Evolutionary conservation across 129 eudicot genomes (phyloP), one percentile per base, ranked within the genome.

Genomic region (Artemisia annua): DNA sequence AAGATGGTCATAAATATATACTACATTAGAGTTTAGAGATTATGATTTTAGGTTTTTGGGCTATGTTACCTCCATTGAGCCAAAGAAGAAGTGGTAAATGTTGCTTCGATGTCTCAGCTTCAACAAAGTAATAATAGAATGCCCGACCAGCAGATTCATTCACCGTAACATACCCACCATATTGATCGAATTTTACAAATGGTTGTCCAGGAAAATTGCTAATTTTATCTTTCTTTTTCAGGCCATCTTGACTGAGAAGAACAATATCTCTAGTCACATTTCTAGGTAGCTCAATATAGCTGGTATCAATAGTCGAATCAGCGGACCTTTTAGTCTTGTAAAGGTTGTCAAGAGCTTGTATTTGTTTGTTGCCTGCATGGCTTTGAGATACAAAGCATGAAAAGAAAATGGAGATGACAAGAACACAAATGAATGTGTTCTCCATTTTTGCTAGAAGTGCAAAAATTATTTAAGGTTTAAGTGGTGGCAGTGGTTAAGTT

Each of bases 51-150:
- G 30, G 4, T 26, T 53, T 32, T 14, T 13, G 43, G 26, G 43
- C 4, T 43, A 19, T 43, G 1, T 20, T 20, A 20, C 22, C 97
- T 86, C 97, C 97, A 75, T 91, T 91, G 44, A 91, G 97, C 97
- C 97, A 91, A 54, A 91, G 96, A 56, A 91, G 92, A 51, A 91
- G 92, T 67, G 97, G 97, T 57, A 83, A 69, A 17, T 79, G 28
- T 49, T 84, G 18, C 12, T 73, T 67, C 48, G 60, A 62, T 11
- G 63, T 32, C 10, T 75, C 76, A 12, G 96, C 95, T 79, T 86
- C 97, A 18, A 53, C 88, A 17, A 91, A 26, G 30, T 26, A 26
- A 26, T 26, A 26, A 3, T 26, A 26, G 4, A 26, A 26, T 26
- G 30, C 2, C 13, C 84, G 69, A n/a, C 92, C 96, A 0, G 81